Evolutionary conservation across 495 filamentous ascomycete genomes (phyloP).

Genomic region (Penicillium parvum): DNA sequence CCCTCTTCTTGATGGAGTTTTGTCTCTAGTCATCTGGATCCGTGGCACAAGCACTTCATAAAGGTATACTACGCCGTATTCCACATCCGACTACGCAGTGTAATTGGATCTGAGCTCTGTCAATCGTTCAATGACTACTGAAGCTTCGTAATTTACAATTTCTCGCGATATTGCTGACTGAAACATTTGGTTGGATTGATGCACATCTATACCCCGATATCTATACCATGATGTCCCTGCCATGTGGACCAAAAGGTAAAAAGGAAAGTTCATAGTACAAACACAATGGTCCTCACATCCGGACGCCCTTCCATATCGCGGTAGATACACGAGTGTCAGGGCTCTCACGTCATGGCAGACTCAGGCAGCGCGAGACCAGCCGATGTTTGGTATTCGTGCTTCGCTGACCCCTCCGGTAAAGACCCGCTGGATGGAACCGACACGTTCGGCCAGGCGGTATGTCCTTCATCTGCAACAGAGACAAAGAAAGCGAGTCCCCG

Average conservation of each 20-base stretch:
- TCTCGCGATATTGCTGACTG: not conserved
- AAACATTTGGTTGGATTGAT: not conserved
- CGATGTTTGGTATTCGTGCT: too few species aligned
- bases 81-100: not conserved
- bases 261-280: slow-evolving; percentile 1
- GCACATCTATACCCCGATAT: slow-evolving; percentile 8
- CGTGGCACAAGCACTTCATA: not conserved
- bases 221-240: not conserved
- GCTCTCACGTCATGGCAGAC: not conserved
- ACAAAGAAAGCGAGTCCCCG: not conserved
- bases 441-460: too few species aligned
- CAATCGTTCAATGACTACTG: too few species aligned
- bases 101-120: not conserved
- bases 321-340: too few species aligned
- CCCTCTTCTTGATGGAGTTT: not conserved
- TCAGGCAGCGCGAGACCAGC: too few species aligned
- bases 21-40: not conserved
- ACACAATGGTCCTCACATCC: not conserved
- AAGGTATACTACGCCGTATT: not conserved
- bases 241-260: not conserved
- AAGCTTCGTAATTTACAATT: too few species aligned
- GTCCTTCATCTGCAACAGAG: not conserved
- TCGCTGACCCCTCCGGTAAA: too few species aligned
- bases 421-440: too few species aligned
- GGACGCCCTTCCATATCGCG: too few species aligned